Evolutionary conservation across 495 filamentous ascomycete species (phyloP), one percentile per base, ranked within the genome.

Genomic region (Tuber brumale): DNA sequence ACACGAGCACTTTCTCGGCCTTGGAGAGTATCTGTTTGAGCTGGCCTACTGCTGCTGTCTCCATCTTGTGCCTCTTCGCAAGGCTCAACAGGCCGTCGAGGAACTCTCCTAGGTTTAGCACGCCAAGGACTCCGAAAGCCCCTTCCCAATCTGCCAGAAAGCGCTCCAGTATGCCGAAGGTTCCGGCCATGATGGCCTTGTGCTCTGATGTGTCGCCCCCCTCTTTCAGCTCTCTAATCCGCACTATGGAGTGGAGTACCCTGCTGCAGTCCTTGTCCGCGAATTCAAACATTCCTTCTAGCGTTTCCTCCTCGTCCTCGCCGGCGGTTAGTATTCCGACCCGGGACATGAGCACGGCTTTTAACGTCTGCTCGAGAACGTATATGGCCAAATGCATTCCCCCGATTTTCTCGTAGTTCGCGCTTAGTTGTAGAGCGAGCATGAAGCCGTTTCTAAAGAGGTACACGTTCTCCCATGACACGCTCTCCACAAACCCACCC

Each of bases 291-390:
- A 66, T 66, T 4, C 57, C 27, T 66, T 66, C 57, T 16, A 66
- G 57, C 12, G 57, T 35, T 66, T 35, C 57, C 27, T 66, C 57
- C 57, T 66, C 57, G 3, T 35, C 57, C 27, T 66, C 57, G 5
- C 57, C 57, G 16, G 57, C 57, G 14, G 57, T 35, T 35, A 66
- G 57, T 66, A 66, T 66, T 66, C 57, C 57, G 14, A 66, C 57
- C 12, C 57, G 57, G 57, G 57, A 66, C 57, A 66, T 35, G 12
- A 66, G 31, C 27, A 66, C 57, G 27, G 57, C 57, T 35, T 66
- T 66, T 16, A 66, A 35, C n/a, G 57, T 66, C 57, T 66, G 57
- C 57, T 66, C 57, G 27, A 66, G 57, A 66, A 66, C 57, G 57
- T 66, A 66, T 66, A 66, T 35, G 4, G 57, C 57, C 27, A 66